A percentile compares a stretch with the other conserved stretches of the same genome.
These are phyloP conservation scores for Aspergillus oerlinghausenensis DNA, from an alignment of 2,329 filamentous ascomycete species.

Conservation along the genomic window DNA sequence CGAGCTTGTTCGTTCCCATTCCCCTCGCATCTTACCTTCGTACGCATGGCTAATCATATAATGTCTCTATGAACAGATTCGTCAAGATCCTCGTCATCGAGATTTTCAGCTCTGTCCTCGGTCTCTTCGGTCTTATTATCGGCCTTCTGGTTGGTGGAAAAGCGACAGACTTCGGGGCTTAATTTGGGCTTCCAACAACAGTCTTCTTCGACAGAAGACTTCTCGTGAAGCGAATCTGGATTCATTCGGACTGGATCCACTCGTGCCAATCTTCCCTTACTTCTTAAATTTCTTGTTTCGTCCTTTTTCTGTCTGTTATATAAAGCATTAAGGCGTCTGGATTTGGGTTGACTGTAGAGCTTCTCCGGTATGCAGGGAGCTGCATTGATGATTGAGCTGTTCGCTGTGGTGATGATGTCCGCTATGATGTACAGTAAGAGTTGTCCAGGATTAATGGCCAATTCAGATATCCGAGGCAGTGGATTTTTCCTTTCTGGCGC, in stretches of 20 bases:
- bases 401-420: conserved; percentile 13
- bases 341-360: conserved; percentile 27
- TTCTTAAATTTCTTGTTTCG: conserved; percentile 14
- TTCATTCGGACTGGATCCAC: conserved; percentile 14
- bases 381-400: conserved; percentile 27
- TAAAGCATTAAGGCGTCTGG: conserved; percentile 39
- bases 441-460: conserved; percentile 16
- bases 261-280: conserved; percentile 20
- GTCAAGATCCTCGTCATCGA: conserved; percentile 99
- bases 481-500: not conserved
- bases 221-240: conserved; percentile 9
- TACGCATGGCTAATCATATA: conserved; percentile 2
- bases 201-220: conserved; percentile 14
- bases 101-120: conserved; percentile 97
- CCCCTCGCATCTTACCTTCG: not conserved
- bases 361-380: conserved; percentile 21
- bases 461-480: not conserved
- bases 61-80: conserved; percentile 56
- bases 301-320: conserved; percentile 26
- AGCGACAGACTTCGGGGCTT: conserved; percentile 63
- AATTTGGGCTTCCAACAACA: conserved; percentile 12
- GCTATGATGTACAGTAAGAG: conserved; percentile 20
- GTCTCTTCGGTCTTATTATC: conserved; percentile 93
- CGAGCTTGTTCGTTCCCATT: conserved; percentile 65
- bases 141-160: conserved; percentile 84